Evolutionary conservation across 352 stramenopile species (phyloP), one percentile per base, ranked within the genome.

Genomic region (Globisporangium paddicum): DNA sequence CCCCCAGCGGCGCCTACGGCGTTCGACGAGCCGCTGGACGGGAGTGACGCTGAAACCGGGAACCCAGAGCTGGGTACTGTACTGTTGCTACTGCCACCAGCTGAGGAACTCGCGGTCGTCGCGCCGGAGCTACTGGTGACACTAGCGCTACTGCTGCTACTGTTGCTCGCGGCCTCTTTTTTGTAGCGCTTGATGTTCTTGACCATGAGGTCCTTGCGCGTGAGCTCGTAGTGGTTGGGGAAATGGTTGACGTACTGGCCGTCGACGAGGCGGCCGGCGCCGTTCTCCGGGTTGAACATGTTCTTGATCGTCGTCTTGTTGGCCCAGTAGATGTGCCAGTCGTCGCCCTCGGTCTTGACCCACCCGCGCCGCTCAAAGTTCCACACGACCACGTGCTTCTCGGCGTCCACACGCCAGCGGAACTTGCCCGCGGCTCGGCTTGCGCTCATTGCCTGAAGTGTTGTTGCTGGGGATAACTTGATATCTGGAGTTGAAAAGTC

Each of bases 291-390:
- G 59, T 96, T 96, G 66, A 97, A 96, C 34, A 97, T 75, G 48
- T 62, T 81, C 68, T 93, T 96, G 62, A 97, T 89, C 26, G 71
- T 93, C 18, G 72, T 69, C 50, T 97, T 95, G 63, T 75, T 96
- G 42, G 90, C 91, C 91, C 91, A 97, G 72, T 96, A 97, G 58
- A 97, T 79, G 68, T 98, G 96, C 91, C 91, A 97, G 77, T 97
- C 91, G 54, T 95, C 83, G 5, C 75, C 77, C 25, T 93, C 82
- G 0, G 87, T 90, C 32, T 87, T 89, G 47, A 74, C 65, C 87
- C 88, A 96, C 38, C 88, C 86, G 37, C 88, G 80, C 44, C 87
- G 79, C 67, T 90, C 82, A 60, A 89, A 90, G 60, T 89, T 92
- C 79, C 79, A 92, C 55, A 85, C 75, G 1, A 92, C 79, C 21